Base-by-base conservation (phyloP, 148 eudicot species). In the Silene conica region DNA sequence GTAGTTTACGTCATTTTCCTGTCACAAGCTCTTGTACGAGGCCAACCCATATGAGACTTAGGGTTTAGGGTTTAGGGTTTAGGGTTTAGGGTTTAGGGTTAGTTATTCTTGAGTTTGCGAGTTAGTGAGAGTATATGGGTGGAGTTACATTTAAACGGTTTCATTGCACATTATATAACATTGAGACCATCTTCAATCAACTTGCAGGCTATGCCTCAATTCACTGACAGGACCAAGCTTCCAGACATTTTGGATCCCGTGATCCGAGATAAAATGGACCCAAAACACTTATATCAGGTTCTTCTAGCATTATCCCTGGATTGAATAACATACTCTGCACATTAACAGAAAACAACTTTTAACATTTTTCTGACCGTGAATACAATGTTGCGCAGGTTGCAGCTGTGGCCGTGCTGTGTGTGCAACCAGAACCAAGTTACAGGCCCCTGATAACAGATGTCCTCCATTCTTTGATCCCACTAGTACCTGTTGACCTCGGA, bases 391-490 rank as follows among this genome's bases (percentile, higher is more conserved):
- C 20, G 14, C 69, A 92, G 97, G 96, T 89, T 78, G 97, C 97
- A 57, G 96, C 93, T 62, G 87, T 92, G 28, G 97, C 93, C 23
- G 91, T 90, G 69, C 80, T 92, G 48, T 92, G 97, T 62, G 85
- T 92, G 52, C 97, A 92, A 77, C 85, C 91, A 3, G 96, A 92
- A 81, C 91, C 97, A 21, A 88, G 96, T 77, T 92, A 92, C 77
- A 80, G 97, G 56, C 97, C 97, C 15, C 68, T 92, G 81, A 92
- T 90, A 58, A 90, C 93, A 7, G 91, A 92, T 69, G 90, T 92
- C 60, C 77, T 92, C 60, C 97, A 92, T 77, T 92, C 97, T 45
- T 84, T 92, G 23, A 83, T 92, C 76, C 97, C 96, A 31, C 90
- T 92, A 31, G 97, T 92, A 22, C 91, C 96, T 22, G 75, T 74